These are phyloP conservation scores for Cyclotella baltica DNA, from an alignment of 108 stramenopile genomes.

Conservation along the genomic window DNA sequence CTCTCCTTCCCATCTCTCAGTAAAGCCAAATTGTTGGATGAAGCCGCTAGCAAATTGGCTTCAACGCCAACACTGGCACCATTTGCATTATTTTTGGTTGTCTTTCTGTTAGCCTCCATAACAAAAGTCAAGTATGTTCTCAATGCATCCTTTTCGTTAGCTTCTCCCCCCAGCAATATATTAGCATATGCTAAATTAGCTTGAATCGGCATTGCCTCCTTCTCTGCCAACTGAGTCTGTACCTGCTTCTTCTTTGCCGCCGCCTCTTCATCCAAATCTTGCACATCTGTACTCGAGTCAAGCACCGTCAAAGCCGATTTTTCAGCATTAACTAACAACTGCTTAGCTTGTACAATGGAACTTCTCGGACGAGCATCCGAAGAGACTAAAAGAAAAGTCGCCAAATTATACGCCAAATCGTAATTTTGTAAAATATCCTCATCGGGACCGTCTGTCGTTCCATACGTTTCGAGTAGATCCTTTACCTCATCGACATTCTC, in stretches of 20 bases:
- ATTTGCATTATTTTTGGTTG: slow-evolving; percentile 11
- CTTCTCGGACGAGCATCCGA: slow-evolving; percentile 33
- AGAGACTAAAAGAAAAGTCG: slow-evolving; percentile 48
- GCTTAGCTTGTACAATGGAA: slow-evolving; percentile 32
- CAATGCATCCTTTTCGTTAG: slow-evolving; percentile 43
- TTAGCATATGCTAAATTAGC: slow-evolving; percentile 52
- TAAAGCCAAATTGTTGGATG: slow-evolving; percentile 52
- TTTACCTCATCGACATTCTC: slow-evolving; percentile 35
- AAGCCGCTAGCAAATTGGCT: slow-evolving; percentile 36
- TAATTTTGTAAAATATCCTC: slow-evolving; percentile 49
- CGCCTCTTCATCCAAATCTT: slow-evolving; percentile 7
- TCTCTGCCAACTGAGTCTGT: slow-evolving; percentile 27
- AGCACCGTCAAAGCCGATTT: slow-evolving; percentile 42
- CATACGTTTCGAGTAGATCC: slow-evolving; percentile 26
- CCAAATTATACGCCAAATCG: slow-evolving; percentile 54
- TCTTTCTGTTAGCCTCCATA: slow-evolving; percentile 16
- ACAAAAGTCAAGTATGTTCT: slow-evolving; percentile 41
- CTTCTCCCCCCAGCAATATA: slow-evolving; percentile 46
- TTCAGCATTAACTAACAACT: slow-evolving; percentile 44
- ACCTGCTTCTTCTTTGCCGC: slow-evolving; percentile 4
- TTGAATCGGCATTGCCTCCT: slow-evolving; percentile 49
- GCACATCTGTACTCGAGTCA: slow-evolving; percentile 24
- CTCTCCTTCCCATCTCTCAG: slow-evolving; percentile 56
- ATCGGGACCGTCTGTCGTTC: slow-evolving; percentile 1
- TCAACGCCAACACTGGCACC: background rate